Percentiles rank a stretch among this genome's conserved stretches.
phyloP scores from a whole-genome alignment of 225 moss, liverwort and hornwort genomes.

The Ulota crispa region DNA sequence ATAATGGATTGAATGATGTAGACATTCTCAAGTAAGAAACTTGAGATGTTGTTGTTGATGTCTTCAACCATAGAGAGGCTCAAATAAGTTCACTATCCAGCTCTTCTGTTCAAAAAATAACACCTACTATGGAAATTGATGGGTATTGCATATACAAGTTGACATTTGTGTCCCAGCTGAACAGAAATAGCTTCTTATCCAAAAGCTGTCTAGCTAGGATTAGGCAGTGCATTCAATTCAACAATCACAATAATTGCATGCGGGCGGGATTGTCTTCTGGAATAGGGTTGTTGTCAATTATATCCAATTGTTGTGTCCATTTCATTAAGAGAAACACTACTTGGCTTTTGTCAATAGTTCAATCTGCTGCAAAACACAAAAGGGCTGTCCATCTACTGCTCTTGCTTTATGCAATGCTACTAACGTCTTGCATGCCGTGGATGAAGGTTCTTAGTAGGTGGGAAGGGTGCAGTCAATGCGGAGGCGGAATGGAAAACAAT shows the following conservation, averaged over 20 bases:
- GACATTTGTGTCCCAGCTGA: not conserved
- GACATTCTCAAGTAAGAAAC: not conserved
- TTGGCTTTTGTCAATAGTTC: not conserved
- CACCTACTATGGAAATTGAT: not conserved
- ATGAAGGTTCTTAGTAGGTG: no score
- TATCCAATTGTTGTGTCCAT: not conserved
- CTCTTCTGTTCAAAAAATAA: no score
- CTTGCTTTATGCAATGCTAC: no score
- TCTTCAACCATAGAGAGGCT: not conserved
- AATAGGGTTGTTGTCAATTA: not conserved
- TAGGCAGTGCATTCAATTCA: not conserved
- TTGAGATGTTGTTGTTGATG: fast-evolving
- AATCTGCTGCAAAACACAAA: no score
- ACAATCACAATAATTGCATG: not conserved
- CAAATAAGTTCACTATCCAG: not conserved
- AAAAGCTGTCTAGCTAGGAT: not conserved
- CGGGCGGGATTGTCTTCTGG: not conserved
- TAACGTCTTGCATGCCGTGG: no score
- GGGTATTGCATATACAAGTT: not conserved
- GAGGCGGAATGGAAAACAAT: no score
- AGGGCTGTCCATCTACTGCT: no score
- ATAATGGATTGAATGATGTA: no score
- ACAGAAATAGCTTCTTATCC: not conserved
- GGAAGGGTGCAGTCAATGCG: no score
- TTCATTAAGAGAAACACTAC: not conserved